Conservation (phyloP, 345 rosid genomes). For the Lagerstroemia speciosa region DNA sequence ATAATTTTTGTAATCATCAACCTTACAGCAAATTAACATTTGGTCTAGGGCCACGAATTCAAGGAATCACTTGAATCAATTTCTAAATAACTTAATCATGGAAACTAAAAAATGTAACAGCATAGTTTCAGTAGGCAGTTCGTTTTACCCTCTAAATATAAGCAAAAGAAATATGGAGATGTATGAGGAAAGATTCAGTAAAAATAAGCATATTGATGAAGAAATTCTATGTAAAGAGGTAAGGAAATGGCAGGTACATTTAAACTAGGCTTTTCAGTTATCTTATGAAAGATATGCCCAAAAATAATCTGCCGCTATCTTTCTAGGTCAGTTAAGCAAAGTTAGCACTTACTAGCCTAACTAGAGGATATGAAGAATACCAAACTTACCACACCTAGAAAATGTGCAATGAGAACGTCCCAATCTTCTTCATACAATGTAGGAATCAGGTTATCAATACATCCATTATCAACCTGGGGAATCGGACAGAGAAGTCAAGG, state of each 20-base stretch:
- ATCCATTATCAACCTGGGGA: slow-evolving; percentile 82
- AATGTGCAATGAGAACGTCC: slow-evolving; percentile 96
- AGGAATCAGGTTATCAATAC: slow-evolving; percentile 72
- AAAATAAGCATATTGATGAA: not conserved
- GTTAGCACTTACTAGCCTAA: not conserved
- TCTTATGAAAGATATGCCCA: not conserved
- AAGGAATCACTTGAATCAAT: not conserved
- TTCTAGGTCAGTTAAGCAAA: not conserved
- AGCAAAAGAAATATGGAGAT: not conserved
- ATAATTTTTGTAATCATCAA: not conserved
- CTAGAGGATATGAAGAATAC: not conserved
- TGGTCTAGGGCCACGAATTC: not conserved
- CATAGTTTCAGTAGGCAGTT: not conserved
- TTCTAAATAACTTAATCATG: not conserved
- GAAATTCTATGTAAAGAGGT: not conserved
- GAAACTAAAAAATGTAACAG: not conserved
- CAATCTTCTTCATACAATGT: slow-evolving; percentile 67
- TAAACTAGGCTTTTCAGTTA: not conserved
- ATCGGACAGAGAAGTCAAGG: not conserved
- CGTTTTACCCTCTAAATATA: not conserved
- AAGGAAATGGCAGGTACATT: not conserved
- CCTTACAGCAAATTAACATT: not conserved
- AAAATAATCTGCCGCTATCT: not conserved
- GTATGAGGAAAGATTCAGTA: not conserved
- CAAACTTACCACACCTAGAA: slow-evolving; percentile 82